These are phyloP conservation scores for Penicillium expansum DNA, from an alignment of 2,329 filamentous ascomycete genomes.

Conservation along the genomic window DNA sequence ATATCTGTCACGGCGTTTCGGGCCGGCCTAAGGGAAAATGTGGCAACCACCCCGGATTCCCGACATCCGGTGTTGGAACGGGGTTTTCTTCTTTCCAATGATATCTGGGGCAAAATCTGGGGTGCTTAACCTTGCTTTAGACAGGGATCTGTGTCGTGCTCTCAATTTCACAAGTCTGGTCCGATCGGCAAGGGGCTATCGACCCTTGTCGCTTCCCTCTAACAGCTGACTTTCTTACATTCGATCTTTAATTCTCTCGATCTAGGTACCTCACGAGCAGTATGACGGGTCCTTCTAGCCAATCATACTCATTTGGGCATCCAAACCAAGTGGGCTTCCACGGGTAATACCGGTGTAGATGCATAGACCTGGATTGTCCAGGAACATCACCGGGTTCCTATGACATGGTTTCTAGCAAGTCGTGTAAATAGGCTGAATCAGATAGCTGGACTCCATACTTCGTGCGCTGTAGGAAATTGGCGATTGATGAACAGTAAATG, in stretches of 20 bases:
- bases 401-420: neutral
- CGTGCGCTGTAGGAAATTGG: no score
- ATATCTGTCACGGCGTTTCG: neutral
- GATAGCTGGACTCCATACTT: no score
- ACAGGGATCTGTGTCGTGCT: neutral
- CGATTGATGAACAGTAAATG: no score
- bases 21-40: neutral
- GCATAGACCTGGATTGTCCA: neutral
- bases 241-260: neutral
- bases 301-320: neutral
- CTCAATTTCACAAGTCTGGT: neutral
- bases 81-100: neutral
- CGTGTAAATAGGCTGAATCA: neutral
- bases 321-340: neutral
- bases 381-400: no score
- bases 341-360: neutral
- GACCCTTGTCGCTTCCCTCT: neutral
- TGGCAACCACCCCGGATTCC: neutral
- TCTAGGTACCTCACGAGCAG: neutral
- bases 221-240: neutral
- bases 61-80: neutral
- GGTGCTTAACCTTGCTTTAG: neutral
- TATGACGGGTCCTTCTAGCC: neutral
- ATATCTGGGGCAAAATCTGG: neutral
- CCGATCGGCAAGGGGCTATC: neutral